phyloP scores from a whole-genome alignment of 2,329 filamentous ascomycete genomes.

The Aquanectria penicillioides region DNA sequence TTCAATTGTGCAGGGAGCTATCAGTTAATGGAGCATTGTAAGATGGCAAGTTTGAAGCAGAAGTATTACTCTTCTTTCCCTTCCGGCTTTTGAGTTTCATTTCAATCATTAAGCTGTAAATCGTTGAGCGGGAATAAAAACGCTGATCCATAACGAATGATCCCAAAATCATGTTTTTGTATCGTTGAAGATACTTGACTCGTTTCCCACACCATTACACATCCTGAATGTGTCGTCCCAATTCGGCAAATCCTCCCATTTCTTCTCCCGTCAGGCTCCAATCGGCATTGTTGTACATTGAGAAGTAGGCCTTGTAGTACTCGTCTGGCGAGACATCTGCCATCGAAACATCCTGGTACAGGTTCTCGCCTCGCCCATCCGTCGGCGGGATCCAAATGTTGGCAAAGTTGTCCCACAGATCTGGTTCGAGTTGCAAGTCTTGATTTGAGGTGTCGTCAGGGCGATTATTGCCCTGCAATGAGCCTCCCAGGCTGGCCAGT shows the following conservation, averaged over 20 bases:
- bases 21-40: too few relatives aligned
- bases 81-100: too few relatives aligned
- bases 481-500: background rate
- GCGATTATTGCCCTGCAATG: constrained; percentile 11
- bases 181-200: background rate
- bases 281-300: constrained; percentile 42
- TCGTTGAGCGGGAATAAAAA: too few relatives aligned
- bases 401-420: constrained; percentile 40
- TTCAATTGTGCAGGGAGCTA: too few relatives aligned
- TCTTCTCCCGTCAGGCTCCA: constrained; percentile 42
- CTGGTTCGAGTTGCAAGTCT: constrained; percentile 37
- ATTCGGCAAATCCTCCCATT: constrained; percentile 40
- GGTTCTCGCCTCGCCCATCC: constrained; percentile 25
- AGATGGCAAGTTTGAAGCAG: too few relatives aligned
- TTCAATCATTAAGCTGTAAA: too few relatives aligned
- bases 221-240: constrained; percentile 40
- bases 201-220: constrained; percentile 21
- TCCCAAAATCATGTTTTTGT: too few relatives aligned
- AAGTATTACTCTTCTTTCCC: too few relatives aligned
- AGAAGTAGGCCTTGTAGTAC: constrained; percentile 42
- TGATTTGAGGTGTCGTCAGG: constrained; percentile 29
- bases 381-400: constrained; percentile 38
- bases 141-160: too few relatives aligned
- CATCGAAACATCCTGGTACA: constrained; percentile 38
- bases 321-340: constrained; percentile 37